Percentiles rank a stretch among this genome's conserved stretches.
Evolutionary conservation across 1,284 basidiomycete genomes (phyloP).

Genomic region (Spongiforma sp.): DNA sequence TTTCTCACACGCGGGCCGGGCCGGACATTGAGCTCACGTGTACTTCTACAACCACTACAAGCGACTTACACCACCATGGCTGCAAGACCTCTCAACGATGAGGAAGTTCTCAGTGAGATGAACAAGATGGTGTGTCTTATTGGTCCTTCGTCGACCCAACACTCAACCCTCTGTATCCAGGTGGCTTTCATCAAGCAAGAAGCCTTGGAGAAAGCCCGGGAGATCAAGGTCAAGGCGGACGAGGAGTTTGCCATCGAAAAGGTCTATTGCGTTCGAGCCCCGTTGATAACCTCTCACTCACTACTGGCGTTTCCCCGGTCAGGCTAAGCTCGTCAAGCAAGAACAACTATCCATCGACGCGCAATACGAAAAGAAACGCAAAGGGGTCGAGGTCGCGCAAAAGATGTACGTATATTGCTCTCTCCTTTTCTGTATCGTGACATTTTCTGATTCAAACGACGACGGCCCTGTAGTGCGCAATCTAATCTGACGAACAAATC

Average conservation of each 20-base stretch:
- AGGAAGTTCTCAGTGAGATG: constrained; percentile 97
- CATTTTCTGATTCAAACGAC: neutral
- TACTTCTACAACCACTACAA: too few relatives aligned
- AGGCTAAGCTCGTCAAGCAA: constrained; percentile 96
- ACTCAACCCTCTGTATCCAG: constrained; percentile 46
- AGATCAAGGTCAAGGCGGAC: constrained; percentile 95
- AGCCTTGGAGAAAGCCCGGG: constrained; percentile 94
- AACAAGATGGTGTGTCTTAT: constrained; percentile 90
- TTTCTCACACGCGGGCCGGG: too few relatives aligned
- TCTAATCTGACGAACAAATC: constrained; percentile 98
- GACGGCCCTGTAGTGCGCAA: constrained; percentile 74
- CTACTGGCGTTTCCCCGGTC: neutral
- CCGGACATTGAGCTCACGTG: too few relatives aligned
- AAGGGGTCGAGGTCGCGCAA: constrained; percentile 90
- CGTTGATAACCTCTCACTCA: neutral
- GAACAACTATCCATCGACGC: constrained; percentile 93
- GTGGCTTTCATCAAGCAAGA: constrained; percentile 98
- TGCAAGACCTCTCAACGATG: constrained; percentile 85
- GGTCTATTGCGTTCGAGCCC: constrained; percentile 50
- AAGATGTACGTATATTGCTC: constrained; percentile 76
- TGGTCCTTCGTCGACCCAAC: neutral
- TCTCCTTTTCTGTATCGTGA: neutral
- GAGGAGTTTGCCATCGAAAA: constrained; percentile 99
- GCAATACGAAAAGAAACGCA: constrained; percentile 92
- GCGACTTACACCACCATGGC: constrained; percentile 48